These are phyloP conservation scores for Botrytis deweyae DNA, from an alignment of 2,329 filamentous ascomycete species.

Conservation along the genomic window DNA sequence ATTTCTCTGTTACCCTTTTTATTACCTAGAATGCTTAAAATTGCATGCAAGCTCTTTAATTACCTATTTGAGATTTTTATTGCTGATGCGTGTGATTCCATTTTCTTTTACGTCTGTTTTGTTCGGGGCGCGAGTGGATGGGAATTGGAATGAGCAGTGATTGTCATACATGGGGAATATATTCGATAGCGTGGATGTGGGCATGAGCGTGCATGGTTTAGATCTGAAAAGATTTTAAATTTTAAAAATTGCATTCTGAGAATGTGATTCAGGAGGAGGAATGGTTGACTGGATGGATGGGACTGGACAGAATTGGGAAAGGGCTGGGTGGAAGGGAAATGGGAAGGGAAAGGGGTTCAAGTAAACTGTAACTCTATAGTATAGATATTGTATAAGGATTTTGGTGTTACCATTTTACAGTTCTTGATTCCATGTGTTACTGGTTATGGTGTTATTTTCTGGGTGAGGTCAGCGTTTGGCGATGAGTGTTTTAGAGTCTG, in stretches of 20 bases:
- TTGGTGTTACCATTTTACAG: background rate
- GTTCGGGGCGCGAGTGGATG: background rate
- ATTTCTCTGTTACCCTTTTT: background rate
- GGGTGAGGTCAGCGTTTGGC: no score
- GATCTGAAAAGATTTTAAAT: constrained; percentile 3
- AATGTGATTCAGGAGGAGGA: background rate
- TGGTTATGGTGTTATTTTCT: background rate
- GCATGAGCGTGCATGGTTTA: constrained; percentile 9
- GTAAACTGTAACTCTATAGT: background rate
- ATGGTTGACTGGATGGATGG: background rate
- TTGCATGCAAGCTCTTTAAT: constrained; percentile 3
- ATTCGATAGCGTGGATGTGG: background rate
- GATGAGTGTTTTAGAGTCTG: background rate
- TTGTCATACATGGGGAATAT: background rate
- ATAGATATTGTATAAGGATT: background rate
- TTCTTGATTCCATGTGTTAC: background rate
- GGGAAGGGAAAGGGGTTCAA: background rate
- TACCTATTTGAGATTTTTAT: background rate
- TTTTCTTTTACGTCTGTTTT: background rate
- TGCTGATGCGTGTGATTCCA: background rate
- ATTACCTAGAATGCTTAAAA: constrained; percentile 1
- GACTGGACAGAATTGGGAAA: background rate
- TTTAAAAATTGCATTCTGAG: background rate
- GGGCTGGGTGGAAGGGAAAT: background rate
- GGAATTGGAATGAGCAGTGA: background rate